Percentiles rank a stretch among this genome's conserved stretches.
Evolutionary conservation across 2,329 filamentous ascomycete species (phyloP).

Genomic region (Chaetomium globosum): DNA sequence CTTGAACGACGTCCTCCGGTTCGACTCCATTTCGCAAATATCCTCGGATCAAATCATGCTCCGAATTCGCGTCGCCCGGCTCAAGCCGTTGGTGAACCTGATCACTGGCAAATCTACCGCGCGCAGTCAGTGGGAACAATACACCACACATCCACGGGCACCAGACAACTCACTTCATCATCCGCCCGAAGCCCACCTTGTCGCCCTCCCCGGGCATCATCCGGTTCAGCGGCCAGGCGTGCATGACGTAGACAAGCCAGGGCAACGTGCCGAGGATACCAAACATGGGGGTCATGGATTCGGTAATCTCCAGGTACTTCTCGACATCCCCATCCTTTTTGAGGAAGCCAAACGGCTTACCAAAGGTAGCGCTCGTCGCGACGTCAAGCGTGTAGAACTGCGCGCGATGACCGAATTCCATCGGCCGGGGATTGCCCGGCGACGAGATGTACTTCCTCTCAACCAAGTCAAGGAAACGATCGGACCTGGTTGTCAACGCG

Average conservation of each 20-base stretch:
- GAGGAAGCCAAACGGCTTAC: neutral
- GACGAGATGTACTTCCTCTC: neutral
- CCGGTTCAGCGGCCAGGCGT: neutral
- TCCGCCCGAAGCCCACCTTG: neutral
- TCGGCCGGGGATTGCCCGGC: neutral
- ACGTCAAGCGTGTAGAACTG: neutral
- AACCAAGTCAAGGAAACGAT: neutral
- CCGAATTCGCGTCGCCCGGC: neutral
- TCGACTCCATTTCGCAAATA: neutral
- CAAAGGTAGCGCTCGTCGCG: neutral
- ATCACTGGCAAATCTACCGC: too few species aligned
- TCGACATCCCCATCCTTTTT: neutral
- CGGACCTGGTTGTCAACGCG: neutral
- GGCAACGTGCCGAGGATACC: neutral
- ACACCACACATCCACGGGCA: too few species aligned
- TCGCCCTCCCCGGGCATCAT: neutral
- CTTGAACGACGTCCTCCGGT: neutral
- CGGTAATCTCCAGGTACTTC: neutral
- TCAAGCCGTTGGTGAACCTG: too few species aligned
- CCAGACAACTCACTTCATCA: neutral
- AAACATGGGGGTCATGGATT: neutral
- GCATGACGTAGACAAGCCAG: neutral
- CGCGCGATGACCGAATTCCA: neutral
- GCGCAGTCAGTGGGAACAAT: too few species aligned
- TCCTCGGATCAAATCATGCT: neutral